Conservation (phyloP, 202 grass and related monocot species). For the Saccharum hybrid region DNA sequence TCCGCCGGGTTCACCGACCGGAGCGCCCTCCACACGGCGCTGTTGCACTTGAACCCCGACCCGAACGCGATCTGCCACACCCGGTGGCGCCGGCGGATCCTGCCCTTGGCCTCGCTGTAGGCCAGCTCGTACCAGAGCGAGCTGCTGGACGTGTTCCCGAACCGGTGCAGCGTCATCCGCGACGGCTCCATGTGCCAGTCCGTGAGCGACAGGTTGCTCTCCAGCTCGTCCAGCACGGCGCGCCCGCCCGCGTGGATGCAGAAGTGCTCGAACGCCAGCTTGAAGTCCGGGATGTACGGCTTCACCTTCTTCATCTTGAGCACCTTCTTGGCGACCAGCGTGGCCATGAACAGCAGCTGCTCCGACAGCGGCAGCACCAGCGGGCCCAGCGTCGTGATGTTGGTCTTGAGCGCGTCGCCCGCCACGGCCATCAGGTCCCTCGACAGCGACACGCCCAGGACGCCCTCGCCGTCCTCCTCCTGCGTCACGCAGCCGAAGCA, state of each 20-base stretch:
- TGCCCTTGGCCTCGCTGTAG: slow-evolving; percentile 83
- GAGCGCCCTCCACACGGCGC: slow-evolving; percentile 84
- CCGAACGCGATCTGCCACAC: slow-evolving; percentile 99
- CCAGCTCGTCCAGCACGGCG: slow-evolving; percentile 83
- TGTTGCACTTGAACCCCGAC: slow-evolving; percentile 97
- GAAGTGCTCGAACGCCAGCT: slow-evolving; percentile 94
- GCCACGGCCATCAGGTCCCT: slow-evolving; percentile 88
- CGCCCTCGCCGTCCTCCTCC: slow-evolving; percentile 69
- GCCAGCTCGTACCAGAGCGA: slow-evolving; percentile 92
- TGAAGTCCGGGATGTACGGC: slow-evolving; percentile 92
- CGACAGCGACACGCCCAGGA: slow-evolving; percentile 77
- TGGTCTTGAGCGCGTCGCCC: slow-evolving; percentile 83
- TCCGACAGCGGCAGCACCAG: slow-evolving; percentile 82
- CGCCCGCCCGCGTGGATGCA: slow-evolving; percentile 91
- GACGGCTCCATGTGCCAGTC: slow-evolving; percentile 99
- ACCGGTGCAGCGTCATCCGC: slow-evolving; percentile 82
- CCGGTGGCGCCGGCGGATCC: slow-evolving; percentile 66
- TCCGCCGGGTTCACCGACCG: slow-evolving; percentile 64
- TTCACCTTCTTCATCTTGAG: slow-evolving; percentile 74
- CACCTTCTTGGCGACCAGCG: slow-evolving; percentile 60
- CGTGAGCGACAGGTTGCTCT: slow-evolving; percentile 76
- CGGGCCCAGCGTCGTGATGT: slow-evolving; percentile 87
- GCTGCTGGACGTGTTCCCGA: slow-evolving; percentile 94
- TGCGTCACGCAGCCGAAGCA: slow-evolving; percentile 84
- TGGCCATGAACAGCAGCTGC: slow-evolving; percentile 72